Base-by-base conservation (phyloP, 139 green algal species). In the Yamagishiella unicocca region DNA sequence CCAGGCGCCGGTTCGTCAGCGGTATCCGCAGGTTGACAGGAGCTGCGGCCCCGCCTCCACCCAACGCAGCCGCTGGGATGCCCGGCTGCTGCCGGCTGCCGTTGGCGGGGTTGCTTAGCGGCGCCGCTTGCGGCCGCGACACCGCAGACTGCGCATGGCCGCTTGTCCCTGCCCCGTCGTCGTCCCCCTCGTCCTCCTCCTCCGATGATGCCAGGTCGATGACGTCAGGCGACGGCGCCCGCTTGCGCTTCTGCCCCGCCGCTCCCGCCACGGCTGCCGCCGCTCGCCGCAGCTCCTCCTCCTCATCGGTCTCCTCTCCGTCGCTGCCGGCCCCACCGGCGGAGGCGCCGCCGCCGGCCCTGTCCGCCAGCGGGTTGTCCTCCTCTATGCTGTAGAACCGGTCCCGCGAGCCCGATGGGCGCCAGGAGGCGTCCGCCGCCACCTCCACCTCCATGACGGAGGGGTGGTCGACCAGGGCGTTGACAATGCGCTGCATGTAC, bases 391-490 rank as follows among this genome's bases (percentile, higher is more conserved):
- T 50, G 50, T 62, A 82, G 22, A 75, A 88, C 17, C 72, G 58
- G 27, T 64, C 82, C 2, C 29, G 10, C 25, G 19, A 82, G 61
- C 81, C 88, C 9, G 58, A 62, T 22, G 85, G 89, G 50, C 89
- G 43, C 89, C 89, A 92, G 53, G 46, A n/a, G n/a, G 42, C 89
- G 31, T 90, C 74, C 17, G 84, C 78, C 37, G 66, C 33, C 37
- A 92, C 61, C 82, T 92, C 85, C 27, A 92, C 89, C 81, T 92
- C 89, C 29, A 43, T 75, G 0, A 92, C 76, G 19, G 67, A 33
- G 2, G 89, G 81, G 24, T 53, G 35, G 24, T 64, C 43, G 9
- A 46, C 67, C 17, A 92, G 76, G n/a, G 33, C 43, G 4, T 21
- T 33, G 2, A 92, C 31, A 12, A 92, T 68, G 19, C 53, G 37